Percentiles rank a stretch among this genome's conserved stretches.
Evolutionary conservation across 371 early-diverging fungal genomes (phyloP).

Genomic region (Phascolomyces articulosus): DNA sequence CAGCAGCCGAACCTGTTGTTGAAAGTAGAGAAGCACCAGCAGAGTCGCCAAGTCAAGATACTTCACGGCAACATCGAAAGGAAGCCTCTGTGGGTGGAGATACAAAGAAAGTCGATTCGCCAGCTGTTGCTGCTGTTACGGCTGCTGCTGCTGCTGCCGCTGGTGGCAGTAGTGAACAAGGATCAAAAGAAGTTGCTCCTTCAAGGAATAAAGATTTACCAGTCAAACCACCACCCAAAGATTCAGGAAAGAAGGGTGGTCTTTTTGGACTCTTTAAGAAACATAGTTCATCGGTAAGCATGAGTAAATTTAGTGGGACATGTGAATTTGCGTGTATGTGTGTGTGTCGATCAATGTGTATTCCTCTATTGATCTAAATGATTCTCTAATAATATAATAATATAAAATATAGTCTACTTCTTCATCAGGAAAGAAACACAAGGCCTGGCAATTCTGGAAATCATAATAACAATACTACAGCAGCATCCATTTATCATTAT

Average conservation of each 20-base stretch:
- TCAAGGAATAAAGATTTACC: constrained; percentile 1
- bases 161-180: no score
- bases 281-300: not conserved
- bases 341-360: no score
- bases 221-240: constrained; percentile 13
- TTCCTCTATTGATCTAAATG: no score
- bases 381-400: no score
- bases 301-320: no score
- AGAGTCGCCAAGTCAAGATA: not conserved
- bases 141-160: not conserved
- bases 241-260: constrained; percentile 6
- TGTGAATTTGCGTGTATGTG: no score
- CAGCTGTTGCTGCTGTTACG: not conserved
- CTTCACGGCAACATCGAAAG: not conserved
- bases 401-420: not conserved
- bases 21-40: not conserved
- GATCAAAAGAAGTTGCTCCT: not conserved
- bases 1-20: not conserved
- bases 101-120: not conserved
- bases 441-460: constrained; percentile 16
- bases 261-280: constrained; percentile 3
- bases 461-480: not conserved
- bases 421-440: constrained; percentile 2
- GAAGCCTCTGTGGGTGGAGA: not conserved
- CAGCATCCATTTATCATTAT: no score